Evolutionary conservation across 2,329 filamentous ascomycete species (phyloP).

Genomic region (Amauroascus niger): DNA sequence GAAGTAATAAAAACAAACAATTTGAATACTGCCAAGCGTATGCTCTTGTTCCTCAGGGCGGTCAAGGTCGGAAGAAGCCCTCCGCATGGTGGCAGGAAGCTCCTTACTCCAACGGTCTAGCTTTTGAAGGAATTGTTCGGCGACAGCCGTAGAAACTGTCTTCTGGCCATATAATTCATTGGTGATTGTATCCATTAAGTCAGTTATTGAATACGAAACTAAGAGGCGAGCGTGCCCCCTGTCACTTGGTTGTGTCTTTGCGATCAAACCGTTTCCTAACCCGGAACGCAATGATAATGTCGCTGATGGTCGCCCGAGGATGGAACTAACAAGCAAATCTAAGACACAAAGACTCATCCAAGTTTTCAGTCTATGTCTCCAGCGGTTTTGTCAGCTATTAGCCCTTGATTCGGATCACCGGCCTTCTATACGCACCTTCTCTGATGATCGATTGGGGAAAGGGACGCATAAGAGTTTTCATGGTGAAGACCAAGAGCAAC

Average conservation of each 20-base stretch:
- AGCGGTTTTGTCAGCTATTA: neutral
- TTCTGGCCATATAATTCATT: conserved; percentile 36
- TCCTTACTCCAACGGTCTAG: conserved; percentile 40
- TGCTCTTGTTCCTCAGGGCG: conserved; percentile 23
- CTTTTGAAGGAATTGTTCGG: conserved; percentile 36
- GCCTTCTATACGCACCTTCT: neutral
- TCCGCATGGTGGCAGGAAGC: conserved; percentile 29
- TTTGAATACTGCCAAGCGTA: conserved; percentile 44
- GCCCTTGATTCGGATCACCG: neutral
- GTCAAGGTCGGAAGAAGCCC: conserved; percentile 15
- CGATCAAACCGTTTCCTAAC: conserved; percentile 19
- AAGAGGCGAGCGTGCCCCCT: conserved; percentile 27
- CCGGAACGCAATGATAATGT: conserved; percentile 26
- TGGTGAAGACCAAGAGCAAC: conserved; percentile 49
- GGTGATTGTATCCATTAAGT: conserved; percentile 40
- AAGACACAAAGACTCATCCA: conserved; percentile 43
- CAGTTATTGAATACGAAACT: conserved; percentile 36
- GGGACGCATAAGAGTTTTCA: conserved; percentile 23
- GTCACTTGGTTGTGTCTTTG: conserved; percentile 18
- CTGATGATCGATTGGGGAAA: conserved; percentile 8
- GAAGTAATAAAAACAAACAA: conserved; percentile 51
- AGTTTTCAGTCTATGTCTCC: conserved; percentile 30
- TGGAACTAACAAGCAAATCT: conserved; percentile 42
- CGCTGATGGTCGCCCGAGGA: conserved; percentile 40
- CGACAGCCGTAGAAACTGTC: conserved; percentile 24